A percentile compares a stretch with the other conserved stretches of the same genome.
phyloP scores from a whole-genome alignment of 2,329 filamentous ascomycete species.

The Colletotrichum navitas region DNA sequence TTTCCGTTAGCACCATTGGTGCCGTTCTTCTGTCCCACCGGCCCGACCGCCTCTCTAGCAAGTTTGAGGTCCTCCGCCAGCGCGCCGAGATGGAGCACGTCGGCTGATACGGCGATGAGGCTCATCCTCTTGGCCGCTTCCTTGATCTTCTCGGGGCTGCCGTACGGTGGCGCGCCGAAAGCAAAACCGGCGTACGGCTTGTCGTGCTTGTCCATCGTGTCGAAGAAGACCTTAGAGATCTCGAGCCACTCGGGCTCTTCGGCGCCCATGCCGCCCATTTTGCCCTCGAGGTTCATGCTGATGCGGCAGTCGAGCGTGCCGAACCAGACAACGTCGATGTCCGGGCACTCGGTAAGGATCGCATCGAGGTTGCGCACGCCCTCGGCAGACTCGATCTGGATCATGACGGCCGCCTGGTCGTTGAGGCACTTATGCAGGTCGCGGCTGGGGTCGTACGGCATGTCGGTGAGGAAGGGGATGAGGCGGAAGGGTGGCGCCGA shows the following conservation, averaged over 20 bases:
- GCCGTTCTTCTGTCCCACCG: slow-evolving; percentile 26
- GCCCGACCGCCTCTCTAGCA: slow-evolving; percentile 15
- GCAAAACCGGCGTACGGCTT: slow-evolving; percentile 56
- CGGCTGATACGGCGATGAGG: slow-evolving; percentile 44
- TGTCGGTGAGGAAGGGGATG: slow-evolving; percentile 57
- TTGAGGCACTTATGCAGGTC: slow-evolving; percentile 57
- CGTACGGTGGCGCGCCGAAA: slow-evolving; percentile 46
- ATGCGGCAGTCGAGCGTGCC: slow-evolving; percentile 59
- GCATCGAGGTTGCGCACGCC: slow-evolving; percentile 62
- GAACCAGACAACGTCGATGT: slow-evolving; percentile 63
- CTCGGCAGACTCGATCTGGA: slow-evolving; percentile 60
- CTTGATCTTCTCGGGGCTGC: slow-evolving; percentile 45
- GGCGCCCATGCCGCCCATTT: slow-evolving; percentile 48
- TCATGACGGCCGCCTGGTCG: slow-evolving; percentile 61
- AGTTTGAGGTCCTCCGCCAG: slow-evolving; percentile 44
- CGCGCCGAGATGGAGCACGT: slow-evolving; percentile 45
- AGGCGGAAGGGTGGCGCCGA: slow-evolving; percentile 60
- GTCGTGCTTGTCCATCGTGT: slow-evolving; percentile 59
- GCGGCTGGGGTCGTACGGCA: slow-evolving; percentile 47
- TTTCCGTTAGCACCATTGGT: slow-evolving; percentile 3
- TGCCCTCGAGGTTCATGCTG: slow-evolving; percentile 57
- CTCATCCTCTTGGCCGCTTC: slow-evolving; percentile 47
- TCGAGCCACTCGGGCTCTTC: slow-evolving; percentile 58
- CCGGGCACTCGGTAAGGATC: slow-evolving; percentile 59
- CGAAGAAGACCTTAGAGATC: slow-evolving; percentile 53